A percentile compares a stretch with the other conserved stretches of the same genome.
Conservation (phyloP, 106 monocot species). For the Narthecium ossifragum region DNA sequence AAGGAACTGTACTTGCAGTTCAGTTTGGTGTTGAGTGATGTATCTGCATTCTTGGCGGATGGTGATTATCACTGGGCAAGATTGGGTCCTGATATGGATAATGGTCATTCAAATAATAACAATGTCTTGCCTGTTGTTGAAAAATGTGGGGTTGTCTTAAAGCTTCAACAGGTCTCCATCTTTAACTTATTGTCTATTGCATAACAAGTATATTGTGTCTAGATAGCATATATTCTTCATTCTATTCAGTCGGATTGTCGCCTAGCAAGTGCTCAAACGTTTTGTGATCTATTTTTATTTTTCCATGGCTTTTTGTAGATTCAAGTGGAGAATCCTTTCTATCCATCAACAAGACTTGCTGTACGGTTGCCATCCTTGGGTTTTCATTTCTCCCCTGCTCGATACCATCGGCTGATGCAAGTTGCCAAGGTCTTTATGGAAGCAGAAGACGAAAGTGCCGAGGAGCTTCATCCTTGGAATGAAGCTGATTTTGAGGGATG, state of each 20-base stretch:
- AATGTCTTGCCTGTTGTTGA: slow-evolving; percentile 78
- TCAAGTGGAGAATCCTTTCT: slow-evolving; percentile 57
- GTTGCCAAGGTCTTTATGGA: slow-evolving; percentile 78
- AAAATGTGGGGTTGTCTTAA: slow-evolving; percentile 70
- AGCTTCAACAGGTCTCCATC: slow-evolving; percentile 78
- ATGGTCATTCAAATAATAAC: slow-evolving; percentile 7
- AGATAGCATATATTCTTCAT: slow-evolving; percentile 2
- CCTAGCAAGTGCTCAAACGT: not conserved
- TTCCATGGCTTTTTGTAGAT: slow-evolving; percentile 33
- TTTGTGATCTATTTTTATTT: not conserved
- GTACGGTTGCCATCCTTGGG: slow-evolving; percentile 80
- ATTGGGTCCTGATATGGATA: slow-evolving; percentile 13
- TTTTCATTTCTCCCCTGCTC: slow-evolving; percentile 94
- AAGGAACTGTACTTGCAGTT: slow-evolving; percentile 79
- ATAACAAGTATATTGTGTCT: no score
- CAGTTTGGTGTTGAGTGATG: slow-evolving; percentile 86
- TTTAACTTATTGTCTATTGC: not conserved
- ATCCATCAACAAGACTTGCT: slow-evolving; percentile 79
- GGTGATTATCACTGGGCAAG: slow-evolving; percentile 81
- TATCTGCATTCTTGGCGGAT: slow-evolving; percentile 95
- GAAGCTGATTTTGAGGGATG: slow-evolving; percentile 94
- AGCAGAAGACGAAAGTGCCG: slow-evolving; percentile 20
- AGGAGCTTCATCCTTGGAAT: slow-evolving; percentile 51
- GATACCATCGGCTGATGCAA: slow-evolving; percentile 87
- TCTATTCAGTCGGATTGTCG: not conserved